Evolutionary conservation across 345 rosid genomes (phyloP).

Genomic region (Moringa oleifera): DNA sequence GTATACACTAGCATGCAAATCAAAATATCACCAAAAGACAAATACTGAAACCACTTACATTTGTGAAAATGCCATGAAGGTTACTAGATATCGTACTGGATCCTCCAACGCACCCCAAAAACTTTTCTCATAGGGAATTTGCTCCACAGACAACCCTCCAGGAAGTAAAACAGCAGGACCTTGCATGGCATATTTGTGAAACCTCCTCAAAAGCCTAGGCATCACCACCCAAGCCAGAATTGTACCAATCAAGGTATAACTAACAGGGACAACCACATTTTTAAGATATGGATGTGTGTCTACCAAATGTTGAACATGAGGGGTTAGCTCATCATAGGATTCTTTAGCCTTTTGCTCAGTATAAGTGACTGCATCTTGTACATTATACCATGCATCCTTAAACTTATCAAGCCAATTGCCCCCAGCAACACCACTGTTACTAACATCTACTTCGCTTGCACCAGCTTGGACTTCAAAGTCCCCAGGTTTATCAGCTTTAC

Average conservation of each 20-base stretch:
- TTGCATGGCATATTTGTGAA: conserved; percentile 54
- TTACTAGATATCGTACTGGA: conserved; percentile 69
- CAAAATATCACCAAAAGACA: not conserved
- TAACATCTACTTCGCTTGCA: conserved; percentile 26
- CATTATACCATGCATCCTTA: conserved; percentile 46
- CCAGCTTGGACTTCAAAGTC: conserved; percentile 31
- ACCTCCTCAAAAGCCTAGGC: conserved; percentile 73
- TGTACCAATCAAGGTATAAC: conserved; percentile 49
- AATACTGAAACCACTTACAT: conserved; percentile 40
- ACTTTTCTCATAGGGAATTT: conserved; percentile 72
- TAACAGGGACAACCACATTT: conserved; percentile 52
- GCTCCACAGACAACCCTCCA: conserved; percentile 26
- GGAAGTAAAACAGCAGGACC: conserved; percentile 51
- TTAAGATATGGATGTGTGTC: conserved; percentile 66
- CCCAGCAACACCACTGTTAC: conserved; percentile 25
- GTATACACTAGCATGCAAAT: not conserved
- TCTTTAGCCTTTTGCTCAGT: conserved; percentile 56
- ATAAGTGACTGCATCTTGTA: conserved; percentile 37
- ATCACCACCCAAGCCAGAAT: conserved; percentile 80
- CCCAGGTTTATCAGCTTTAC: conserved; percentile 32
- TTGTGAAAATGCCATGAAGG: conserved; percentile 80
- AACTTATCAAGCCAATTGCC: conserved; percentile 55
- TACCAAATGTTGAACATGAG: conserved; percentile 51
- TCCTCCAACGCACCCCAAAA: conserved; percentile 91
- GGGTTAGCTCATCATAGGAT: conserved; percentile 47